phyloP scores from a whole-genome alignment of 805 yeast genomes.

The Lipomyces anomalus region DNA sequence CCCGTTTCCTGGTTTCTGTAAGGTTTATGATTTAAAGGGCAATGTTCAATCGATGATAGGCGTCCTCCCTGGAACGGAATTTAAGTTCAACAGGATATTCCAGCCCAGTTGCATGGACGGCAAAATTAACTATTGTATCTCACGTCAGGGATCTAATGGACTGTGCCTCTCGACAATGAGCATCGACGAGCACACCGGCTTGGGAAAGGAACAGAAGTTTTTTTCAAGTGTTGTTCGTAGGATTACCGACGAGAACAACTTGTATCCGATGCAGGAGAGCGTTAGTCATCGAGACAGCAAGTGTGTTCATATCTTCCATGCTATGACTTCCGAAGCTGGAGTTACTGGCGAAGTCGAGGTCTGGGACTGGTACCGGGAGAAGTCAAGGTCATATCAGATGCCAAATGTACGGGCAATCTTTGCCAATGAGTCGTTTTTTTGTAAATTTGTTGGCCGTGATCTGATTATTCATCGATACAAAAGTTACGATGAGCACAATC shows the following conservation, averaged over 20 bases:
- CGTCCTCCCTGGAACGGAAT: conserved; percentile 23
- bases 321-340: conserved; percentile 10
- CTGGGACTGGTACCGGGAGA: conserved; percentile 13
- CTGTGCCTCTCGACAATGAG: conserved; percentile 16
- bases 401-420: conserved; percentile 16
- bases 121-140: conserved; percentile 17
- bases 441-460: conserved; percentile 13
- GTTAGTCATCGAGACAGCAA: conserved; percentile 8
- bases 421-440: conserved; percentile 20
- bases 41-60: conserved; percentile 21
- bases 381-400: conserved; percentile 8
- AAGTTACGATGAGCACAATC: conserved; percentile 11
- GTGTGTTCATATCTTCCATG: conserved; percentile 20
- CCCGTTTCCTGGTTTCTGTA: conserved; percentile 22
- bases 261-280: conserved; percentile 18
- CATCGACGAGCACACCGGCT: conserved; percentile 18
- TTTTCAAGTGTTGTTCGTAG: conserved; percentile 8
- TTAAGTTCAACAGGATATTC: conserved; percentile 13
- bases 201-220: conserved; percentile 15
- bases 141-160: conserved; percentile 21
- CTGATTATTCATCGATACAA: conserved; percentile 15
- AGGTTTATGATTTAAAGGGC: conserved; percentile 17
- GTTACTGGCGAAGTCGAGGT: conserved; percentile 20
- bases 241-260: conserved; percentile 1
- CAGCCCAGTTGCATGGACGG: conserved; percentile 15